These are phyloP conservation scores for Heteromeles arbutifolia DNA, from an alignment of 306 rosid genomes.

Conservation along the genomic window DNA sequence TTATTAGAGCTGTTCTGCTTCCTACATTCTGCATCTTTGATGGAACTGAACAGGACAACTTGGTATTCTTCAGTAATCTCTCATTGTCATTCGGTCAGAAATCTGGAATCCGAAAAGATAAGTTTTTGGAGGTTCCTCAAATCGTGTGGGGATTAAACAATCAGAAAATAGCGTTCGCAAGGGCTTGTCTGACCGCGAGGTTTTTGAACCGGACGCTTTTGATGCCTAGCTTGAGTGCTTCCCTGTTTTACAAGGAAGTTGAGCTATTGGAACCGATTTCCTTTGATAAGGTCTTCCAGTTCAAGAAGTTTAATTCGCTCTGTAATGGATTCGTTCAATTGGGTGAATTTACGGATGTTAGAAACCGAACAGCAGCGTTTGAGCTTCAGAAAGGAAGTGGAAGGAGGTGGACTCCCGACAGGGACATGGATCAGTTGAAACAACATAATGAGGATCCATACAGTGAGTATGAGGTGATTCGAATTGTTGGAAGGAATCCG, in stretches of 20 bases:
- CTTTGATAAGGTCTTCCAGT: constrained; percentile 70
- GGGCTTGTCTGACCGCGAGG: constrained; percentile 84
- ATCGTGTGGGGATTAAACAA: constrained; percentile 92
- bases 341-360: constrained; percentile 42
- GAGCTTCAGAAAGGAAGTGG: constrained; percentile 88
- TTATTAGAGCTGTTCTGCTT: constrained; percentile 48
- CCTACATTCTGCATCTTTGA: constrained; percentile 36
- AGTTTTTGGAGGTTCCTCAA: constrained; percentile 78
- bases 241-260: constrained; percentile 77
- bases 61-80: constrained; percentile 25
- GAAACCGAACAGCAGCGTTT: constrained; percentile 35
- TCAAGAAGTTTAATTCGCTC: constrained; percentile 53
- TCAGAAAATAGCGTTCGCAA: constrained; percentile 89
- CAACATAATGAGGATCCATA: constrained; percentile 39
- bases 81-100: constrained; percentile 23
- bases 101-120: constrained; percentile 38
- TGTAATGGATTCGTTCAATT: constrained; percentile 57
- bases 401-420: constrained; percentile 80
- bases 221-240: constrained; percentile 93
- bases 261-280: constrained; percentile 69
- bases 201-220: constrained; percentile 74
- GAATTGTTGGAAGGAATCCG: constrained; percentile 75
- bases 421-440: constrained; percentile 67
- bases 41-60: constrained; percentile 35
- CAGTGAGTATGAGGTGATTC: constrained; percentile 52